phyloP scores from a whole-genome alignment of 345 rosid genomes.

The Durio zibethinus region DNA sequence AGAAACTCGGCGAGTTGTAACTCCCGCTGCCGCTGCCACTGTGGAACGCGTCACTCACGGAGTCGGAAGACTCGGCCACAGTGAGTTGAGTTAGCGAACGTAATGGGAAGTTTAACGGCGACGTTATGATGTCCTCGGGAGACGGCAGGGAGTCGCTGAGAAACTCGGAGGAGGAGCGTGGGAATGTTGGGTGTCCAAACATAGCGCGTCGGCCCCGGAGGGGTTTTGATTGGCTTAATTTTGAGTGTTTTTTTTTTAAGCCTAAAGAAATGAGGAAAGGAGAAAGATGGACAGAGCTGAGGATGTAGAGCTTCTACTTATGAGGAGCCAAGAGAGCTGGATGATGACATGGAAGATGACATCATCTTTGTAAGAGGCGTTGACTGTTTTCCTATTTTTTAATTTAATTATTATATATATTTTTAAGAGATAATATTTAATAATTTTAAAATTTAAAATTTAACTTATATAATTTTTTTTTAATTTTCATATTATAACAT shows the following conservation, averaged over 20 bases:
- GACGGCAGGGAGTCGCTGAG: slow-evolving; percentile 7
- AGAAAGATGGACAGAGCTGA: slow-evolving; percentile 14
- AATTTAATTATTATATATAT: too few relatives aligned
- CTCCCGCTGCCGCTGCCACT: slow-evolving; percentile 47
- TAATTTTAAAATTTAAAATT: too few relatives aligned
- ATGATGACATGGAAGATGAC: slow-evolving; percentile 40
- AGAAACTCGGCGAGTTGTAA: slow-evolving; percentile 55
- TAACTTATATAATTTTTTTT: too few relatives aligned
- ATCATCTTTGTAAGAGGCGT: slow-evolving; percentile 29
- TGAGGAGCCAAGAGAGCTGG: neutral
- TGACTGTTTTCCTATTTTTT: too few relatives aligned
- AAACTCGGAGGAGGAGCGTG: slow-evolving; percentile 16
- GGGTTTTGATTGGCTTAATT: neutral
- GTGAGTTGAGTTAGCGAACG: slow-evolving; percentile 22
- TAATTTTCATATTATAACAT: too few relatives aligned
- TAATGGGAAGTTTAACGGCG: slow-evolving; percentile 30
- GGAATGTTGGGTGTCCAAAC: slow-evolving; percentile 35
- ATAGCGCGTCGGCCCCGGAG: slow-evolving; percentile 22
- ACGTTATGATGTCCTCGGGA: slow-evolving; percentile 23
- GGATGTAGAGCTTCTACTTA: slow-evolving; percentile 24
- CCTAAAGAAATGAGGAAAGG: neutral
- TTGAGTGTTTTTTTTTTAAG: neutral
- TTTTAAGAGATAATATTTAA: too few relatives aligned
- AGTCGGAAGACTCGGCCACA: slow-evolving; percentile 17
- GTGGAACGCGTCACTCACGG: slow-evolving; percentile 21